phyloP scores from a whole-genome alignment of 1,284 basidiomycete genomes.

The Jaminaea rosea region DNA sequence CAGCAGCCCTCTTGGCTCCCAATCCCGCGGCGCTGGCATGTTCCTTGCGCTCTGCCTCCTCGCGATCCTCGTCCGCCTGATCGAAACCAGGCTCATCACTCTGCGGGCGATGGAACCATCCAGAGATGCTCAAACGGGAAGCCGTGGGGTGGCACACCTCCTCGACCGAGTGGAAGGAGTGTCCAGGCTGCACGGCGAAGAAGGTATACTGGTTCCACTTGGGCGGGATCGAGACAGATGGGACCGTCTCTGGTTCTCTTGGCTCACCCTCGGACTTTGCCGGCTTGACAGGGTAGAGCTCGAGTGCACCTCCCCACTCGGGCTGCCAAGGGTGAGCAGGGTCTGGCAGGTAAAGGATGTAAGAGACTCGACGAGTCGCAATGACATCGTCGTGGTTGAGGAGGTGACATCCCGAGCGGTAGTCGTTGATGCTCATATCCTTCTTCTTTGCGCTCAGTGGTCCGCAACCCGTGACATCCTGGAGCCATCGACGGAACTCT shows the following conservation, averaged over 20 bases:
- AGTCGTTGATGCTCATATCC: slow-evolving; percentile 91
- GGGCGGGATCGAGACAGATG: slow-evolving; percentile 36
- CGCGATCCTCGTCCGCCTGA: slow-evolving; percentile 52
- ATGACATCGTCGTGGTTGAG: slow-evolving; percentile 75
- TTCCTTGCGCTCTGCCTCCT: slow-evolving; percentile 16
- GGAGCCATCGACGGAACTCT: slow-evolving; percentile 74
- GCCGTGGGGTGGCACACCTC: slow-evolving; percentile 58
- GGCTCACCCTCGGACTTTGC: slow-evolving; percentile 16
- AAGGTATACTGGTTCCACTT: slow-evolving; percentile 94
- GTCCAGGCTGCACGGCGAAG: slow-evolving; percentile 74
- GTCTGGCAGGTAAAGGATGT: slow-evolving; percentile 93
- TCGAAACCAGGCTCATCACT: slow-evolving; percentile 81
- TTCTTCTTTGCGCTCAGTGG: slow-evolving; percentile 82
- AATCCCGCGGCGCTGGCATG: slow-evolving; percentile 11
- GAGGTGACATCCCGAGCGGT: slow-evolving; percentile 74
- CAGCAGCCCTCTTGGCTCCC: slow-evolving; percentile 58
- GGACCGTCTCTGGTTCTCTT: slow-evolving; percentile 25
- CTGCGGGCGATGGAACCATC: slow-evolving; percentile 83
- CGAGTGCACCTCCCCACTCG: slow-evolving; percentile 84
- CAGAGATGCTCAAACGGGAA: slow-evolving; percentile 67
- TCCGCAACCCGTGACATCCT: slow-evolving; percentile 82
- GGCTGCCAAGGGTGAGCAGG: slow-evolving; percentile 62
- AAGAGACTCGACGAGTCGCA: slow-evolving; percentile 84
- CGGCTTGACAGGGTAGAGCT: slow-evolving; percentile 72
- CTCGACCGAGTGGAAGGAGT: slow-evolving; percentile 93